These are phyloP conservation scores for Geosmithia morbida DNA, from an alignment of 2,329 filamentous ascomycete genomes.

Conservation along the genomic window DNA sequence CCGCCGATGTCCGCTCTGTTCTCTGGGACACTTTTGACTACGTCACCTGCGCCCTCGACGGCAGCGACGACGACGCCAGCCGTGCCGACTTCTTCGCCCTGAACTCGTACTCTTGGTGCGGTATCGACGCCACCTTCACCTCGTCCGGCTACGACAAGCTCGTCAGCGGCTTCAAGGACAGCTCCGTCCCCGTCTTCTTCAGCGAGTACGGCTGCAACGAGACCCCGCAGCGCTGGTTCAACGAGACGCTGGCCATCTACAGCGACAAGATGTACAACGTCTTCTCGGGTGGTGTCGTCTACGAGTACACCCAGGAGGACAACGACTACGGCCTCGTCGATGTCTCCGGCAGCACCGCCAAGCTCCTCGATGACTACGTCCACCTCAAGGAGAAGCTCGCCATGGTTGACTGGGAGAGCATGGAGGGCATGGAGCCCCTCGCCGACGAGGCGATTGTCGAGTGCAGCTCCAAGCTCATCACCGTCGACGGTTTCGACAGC, in stretches of 20 bases:
- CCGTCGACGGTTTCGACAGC: conserved; percentile 50
- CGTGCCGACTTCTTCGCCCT: conserved; percentile 63
- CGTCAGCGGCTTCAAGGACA: conserved; percentile 48
- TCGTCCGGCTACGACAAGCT: conserved; percentile 49
- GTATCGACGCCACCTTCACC: conserved; percentile 42
- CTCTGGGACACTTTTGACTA: conserved; percentile 66
- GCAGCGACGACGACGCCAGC: conserved; percentile 42
- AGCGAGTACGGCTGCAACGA: conserved; percentile 71
- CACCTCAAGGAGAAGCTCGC: conserved; percentile 63
- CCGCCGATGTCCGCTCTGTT: conserved; percentile 61
- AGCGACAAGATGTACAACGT: conserved; percentile 50
- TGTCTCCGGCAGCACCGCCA: conserved; percentile 36
- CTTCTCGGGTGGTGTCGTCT: conserved; percentile 66
- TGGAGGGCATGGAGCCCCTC: conserved; percentile 48
- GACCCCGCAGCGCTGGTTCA: conserved; percentile 56
- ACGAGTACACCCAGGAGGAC: conserved; percentile 63
- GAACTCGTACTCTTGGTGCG: conserved; percentile 61
- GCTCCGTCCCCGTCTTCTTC: conserved; percentile 65
- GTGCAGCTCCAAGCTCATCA: conserved; percentile 56
- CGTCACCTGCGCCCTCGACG: conserved; percentile 49
- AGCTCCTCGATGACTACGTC: conserved; percentile 51
- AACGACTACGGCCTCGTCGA: conserved; percentile 53
- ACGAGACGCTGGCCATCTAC: conserved; percentile 62
- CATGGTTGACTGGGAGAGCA: conserved; percentile 54
- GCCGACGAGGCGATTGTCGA: conserved; percentile 37